Conservation (phyloP, 2,329 filamentous ascomycete species). For the Penicillium verrucosum region DNA sequence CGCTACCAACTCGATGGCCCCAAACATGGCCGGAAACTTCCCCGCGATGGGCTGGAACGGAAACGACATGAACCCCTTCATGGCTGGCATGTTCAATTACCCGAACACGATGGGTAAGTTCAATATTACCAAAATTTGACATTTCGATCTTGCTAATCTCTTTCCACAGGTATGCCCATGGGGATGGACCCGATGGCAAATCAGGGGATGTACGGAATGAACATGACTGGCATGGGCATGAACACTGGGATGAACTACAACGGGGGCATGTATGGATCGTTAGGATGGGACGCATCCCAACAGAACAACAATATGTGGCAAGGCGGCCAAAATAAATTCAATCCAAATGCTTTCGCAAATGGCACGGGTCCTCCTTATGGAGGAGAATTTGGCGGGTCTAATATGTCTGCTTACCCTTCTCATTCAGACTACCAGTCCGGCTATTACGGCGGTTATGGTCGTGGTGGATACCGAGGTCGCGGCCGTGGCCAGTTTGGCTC, state of each 20-base stretch:
- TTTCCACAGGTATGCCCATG: conserved; percentile 69
- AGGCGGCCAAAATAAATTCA: conserved; percentile 86
- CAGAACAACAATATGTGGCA: conserved; percentile 65
- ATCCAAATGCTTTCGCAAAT: conserved; percentile 70
- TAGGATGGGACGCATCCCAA: conserved; percentile 71
- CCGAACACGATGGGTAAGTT: conserved; percentile 86
- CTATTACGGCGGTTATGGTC: conserved; percentile 68
- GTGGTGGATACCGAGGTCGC: conserved; percentile 59
- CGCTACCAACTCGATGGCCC: conserved; percentile 33
- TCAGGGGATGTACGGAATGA: conserved; percentile 60
- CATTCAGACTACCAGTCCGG: conserved; percentile 69
- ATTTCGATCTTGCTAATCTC: conserved; percentile 22
- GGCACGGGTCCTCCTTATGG: conserved; percentile 81
- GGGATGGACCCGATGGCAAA: conserved; percentile 65
- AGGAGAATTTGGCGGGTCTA: conserved; percentile 65
- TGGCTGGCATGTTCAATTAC: conserved; percentile 55
- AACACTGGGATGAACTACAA: conserved; percentile 66
- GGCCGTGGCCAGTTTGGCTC: conserved; percentile 56
- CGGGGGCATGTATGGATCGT: conserved; percentile 61
- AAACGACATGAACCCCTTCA: conserved; percentile 64
- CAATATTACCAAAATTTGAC: not conserved
- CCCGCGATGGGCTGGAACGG: conserved; percentile 61
- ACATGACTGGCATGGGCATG: conserved; percentile 85
- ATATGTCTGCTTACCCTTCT: conserved; percentile 65
- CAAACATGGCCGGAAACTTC: conserved; percentile 52